phyloP scores from a whole-genome alignment of 2,329 filamentous ascomycete species.

The Ophiocordyceps australis region DNA sequence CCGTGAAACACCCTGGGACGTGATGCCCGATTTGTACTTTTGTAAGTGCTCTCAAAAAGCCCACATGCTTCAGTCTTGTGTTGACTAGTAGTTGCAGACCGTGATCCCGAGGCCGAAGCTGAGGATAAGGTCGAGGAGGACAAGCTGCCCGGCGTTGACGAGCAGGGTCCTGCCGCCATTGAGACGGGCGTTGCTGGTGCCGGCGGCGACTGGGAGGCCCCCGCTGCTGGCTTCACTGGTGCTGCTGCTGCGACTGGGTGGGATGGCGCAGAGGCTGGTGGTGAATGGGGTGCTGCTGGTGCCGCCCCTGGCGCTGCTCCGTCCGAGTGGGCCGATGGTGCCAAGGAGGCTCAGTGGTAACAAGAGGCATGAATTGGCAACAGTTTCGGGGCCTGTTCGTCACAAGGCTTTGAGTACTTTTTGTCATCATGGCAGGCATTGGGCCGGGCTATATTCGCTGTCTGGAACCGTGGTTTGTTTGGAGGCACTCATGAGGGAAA shows the following conservation, averaged over 20 bases:
- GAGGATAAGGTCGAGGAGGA: conserved; percentile 94
- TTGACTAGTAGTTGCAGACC: conserved; percentile 36
- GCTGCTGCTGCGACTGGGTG: conserved; percentile 35
- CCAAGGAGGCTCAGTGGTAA: conserved; percentile 39
- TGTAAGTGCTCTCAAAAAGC: conserved; percentile 31
- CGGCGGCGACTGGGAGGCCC: conserved; percentile 62
- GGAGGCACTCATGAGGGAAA: conserved; percentile 97
- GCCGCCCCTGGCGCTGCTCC: conserved; percentile 25
- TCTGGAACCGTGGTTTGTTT: conserved; percentile 27
- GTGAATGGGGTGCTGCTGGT: conserved; percentile 47
- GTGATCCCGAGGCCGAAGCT: conserved; percentile 97
- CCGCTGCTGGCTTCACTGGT: conserved; percentile 51
- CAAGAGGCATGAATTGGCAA: no score
- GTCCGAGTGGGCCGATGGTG: conserved; percentile 47
- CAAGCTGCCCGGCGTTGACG: conserved; percentile 73
- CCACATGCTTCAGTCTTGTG: neutral
- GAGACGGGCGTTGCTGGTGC: conserved; percentile 57
- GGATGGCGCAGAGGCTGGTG: conserved; percentile 37
- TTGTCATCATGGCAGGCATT: conserved; percentile 2
- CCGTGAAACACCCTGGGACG: conserved; percentile 95
- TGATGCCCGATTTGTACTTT: conserved; percentile 99
- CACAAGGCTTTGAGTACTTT: no score
- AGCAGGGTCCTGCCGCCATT: conserved; percentile 62
- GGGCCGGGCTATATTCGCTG: conserved; percentile 1
- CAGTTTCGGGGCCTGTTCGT: no score